These are phyloP conservation scores for Platanus orientalis DNA, from an alignment of 164 flowering plant genomes.

Conservation along the genomic window DNA sequence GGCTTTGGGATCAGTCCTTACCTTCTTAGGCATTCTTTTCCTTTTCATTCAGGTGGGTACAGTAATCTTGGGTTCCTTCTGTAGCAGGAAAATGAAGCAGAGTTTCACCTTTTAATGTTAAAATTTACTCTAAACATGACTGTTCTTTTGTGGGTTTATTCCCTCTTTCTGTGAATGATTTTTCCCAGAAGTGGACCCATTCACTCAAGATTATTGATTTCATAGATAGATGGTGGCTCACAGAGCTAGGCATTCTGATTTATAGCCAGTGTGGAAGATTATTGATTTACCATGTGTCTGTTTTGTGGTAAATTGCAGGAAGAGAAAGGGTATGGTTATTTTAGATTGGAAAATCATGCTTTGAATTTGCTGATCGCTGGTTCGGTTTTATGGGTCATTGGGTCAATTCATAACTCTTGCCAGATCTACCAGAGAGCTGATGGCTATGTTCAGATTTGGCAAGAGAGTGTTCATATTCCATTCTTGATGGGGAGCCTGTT, in stretches of 20 bases:
- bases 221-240: too few relatives aligned
- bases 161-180: too few relatives aligned
- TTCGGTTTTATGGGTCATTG: constrained; percentile 67
- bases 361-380: constrained; percentile 72
- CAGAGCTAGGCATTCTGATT: too few relatives aligned
- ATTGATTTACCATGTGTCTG: too few relatives aligned
- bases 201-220: too few relatives aligned
- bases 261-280: too few relatives aligned
- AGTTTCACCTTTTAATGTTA: too few relatives aligned
- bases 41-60: constrained; percentile 58
- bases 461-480: constrained; percentile 66
- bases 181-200: too few relatives aligned
- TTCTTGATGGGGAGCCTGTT: constrained; percentile 69
- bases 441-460: constrained; percentile 75
- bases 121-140: background rate
- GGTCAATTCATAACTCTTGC: constrained; percentile 79
- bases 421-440: constrained; percentile 89
- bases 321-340: constrained; percentile 36
- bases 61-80: too few relatives aligned
- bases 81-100: too few relatives aligned
- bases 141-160: too few relatives aligned
- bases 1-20: constrained; percentile 43
- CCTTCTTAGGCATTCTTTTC: constrained; percentile 53
- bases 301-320: constrained; percentile 28
- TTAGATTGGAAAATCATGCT: constrained; percentile 46